Conservation (phyloP, 768 basidiomycete genomes). For the Russula compacta region DNA sequence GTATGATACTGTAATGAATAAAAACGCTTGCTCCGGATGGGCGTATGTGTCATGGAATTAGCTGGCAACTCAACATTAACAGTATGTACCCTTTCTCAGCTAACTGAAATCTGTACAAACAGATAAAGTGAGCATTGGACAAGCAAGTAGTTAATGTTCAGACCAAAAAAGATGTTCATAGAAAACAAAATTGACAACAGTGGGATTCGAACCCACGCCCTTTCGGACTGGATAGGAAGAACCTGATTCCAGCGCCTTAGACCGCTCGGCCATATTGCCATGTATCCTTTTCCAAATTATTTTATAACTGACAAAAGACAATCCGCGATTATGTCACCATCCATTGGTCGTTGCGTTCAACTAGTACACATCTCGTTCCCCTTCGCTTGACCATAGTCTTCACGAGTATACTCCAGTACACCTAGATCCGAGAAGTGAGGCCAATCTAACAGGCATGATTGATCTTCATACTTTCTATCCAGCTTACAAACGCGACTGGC, state of each 20-base stretch:
- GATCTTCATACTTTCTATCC: neutral
- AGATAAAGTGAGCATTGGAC: too few relatives aligned
- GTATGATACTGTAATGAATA: too few relatives aligned
- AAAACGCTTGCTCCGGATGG: too few relatives aligned
- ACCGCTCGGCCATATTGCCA: slow-evolving; percentile 23
- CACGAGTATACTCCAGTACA: neutral
- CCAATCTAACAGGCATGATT: neutral
- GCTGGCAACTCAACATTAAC: too few relatives aligned
- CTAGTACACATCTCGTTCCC: neutral
- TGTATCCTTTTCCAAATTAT: fast-evolving
- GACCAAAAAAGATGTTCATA: neutral
- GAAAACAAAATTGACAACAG: slow-evolving; percentile 26
- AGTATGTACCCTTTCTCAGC: too few relatives aligned
- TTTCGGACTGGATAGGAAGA: slow-evolving; percentile 25
- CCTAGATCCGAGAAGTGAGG: neutral
- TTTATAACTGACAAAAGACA: neutral
- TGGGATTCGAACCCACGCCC: slow-evolving; percentile 46
- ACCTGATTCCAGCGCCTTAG: slow-evolving; percentile 23
- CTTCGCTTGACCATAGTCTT: neutral
- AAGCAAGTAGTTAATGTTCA: too few relatives aligned
- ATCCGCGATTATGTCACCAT: neutral
- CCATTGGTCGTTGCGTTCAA: neutral
- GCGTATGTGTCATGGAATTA: too few relatives aligned
- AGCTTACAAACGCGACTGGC: neutral
- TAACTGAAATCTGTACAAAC: too few relatives aligned